Evolutionary conservation across 352 stramenopile genomes (phyloP).

Genomic region (Globisporangium yorkense): DNA sequence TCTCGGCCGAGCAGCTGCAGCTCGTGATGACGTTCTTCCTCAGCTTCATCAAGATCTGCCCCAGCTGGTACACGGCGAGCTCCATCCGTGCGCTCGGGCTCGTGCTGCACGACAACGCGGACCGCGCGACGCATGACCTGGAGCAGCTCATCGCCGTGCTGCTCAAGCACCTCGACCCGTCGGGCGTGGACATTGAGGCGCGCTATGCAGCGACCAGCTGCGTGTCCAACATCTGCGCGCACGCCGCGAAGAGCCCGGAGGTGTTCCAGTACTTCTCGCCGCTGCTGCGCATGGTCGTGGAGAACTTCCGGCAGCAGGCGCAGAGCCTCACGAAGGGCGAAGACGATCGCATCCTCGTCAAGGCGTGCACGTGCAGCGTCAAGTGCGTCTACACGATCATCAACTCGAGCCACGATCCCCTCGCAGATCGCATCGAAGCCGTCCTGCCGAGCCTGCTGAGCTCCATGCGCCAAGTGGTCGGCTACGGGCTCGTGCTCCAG

Average conservation of each 20-base stretch:
- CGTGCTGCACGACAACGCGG: slow-evolving; percentile 75
- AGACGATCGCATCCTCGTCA: slow-evolving; percentile 74
- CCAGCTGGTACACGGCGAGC: slow-evolving; percentile 66
- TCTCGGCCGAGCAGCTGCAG: slow-evolving; percentile 48
- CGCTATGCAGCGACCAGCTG: slow-evolving; percentile 84
- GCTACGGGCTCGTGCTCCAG: slow-evolving; percentile 52
- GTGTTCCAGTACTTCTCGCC: slow-evolving; percentile 63
- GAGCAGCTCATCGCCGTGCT: slow-evolving; percentile 66
- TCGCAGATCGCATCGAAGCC: slow-evolving; percentile 52
- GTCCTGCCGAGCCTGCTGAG: slow-evolving; percentile 55
- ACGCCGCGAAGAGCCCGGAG: slow-evolving; percentile 60
- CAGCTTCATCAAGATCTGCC: slow-evolving; percentile 67
- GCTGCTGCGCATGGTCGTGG: slow-evolving; percentile 76
- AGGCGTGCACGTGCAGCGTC: slow-evolving; percentile 81
- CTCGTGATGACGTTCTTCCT: slow-evolving; percentile 68
- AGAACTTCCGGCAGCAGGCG: slow-evolving; percentile 82
- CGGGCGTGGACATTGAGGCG: slow-evolving; percentile 77
- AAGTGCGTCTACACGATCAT: slow-evolving; percentile 86
- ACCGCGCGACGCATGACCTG: slow-evolving; percentile 52
- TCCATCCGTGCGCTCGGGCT: slow-evolving; percentile 67
- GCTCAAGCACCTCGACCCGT: slow-evolving; percentile 66
- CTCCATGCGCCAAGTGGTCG: slow-evolving; percentile 78
- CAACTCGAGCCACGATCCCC: slow-evolving; percentile 52
- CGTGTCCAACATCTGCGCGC: slow-evolving; percentile 71
- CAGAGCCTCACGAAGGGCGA: slow-evolving; percentile 53